phyloP scores from a whole-genome alignment of 2,329 filamentous ascomycete species.

The Esteya vermicola region DNA sequence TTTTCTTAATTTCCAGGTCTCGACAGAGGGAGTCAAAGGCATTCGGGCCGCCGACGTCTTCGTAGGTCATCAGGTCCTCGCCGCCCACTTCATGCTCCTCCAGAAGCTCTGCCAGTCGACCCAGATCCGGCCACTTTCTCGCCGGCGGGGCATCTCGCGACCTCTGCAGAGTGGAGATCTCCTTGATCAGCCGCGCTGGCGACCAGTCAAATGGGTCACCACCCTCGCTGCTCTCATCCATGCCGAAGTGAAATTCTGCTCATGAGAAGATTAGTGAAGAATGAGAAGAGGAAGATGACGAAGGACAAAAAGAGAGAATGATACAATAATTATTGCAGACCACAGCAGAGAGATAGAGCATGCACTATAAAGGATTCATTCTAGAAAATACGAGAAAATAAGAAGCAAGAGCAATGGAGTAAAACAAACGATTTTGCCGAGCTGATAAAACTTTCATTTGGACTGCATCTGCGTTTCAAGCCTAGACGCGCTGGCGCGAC shows the following conservation, averaged over 20 bases:
- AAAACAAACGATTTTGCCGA: no score
- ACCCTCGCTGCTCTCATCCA: background rate
- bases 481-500: no score
- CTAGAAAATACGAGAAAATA: no score
- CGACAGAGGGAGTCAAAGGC: conserved; percentile 33
- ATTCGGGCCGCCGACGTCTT: conserved; percentile 25
- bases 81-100: conserved; percentile 52
- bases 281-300: background rate
- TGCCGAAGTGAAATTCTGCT: background rate
- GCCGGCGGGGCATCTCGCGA: conserved; percentile 28
- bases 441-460: no score
- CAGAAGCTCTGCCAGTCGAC: conserved; percentile 37
- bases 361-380: no score
- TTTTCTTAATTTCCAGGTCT: conserved; percentile 40
- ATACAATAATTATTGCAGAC: background rate
- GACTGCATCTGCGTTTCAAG: no score
- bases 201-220: conserved; percentile 64
- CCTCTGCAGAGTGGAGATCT: conserved; percentile 43
- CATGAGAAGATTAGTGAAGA: no score
- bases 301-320: background rate
- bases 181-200: conserved; percentile 48
- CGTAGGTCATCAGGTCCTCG: conserved; percentile 42
- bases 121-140: conserved; percentile 33
- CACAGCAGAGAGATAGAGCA: no score
- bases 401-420: no score